phyloP scores from a whole-genome alignment of 2,329 filamentous ascomycete genomes.

The Neofusicoccum sp. region DNA sequence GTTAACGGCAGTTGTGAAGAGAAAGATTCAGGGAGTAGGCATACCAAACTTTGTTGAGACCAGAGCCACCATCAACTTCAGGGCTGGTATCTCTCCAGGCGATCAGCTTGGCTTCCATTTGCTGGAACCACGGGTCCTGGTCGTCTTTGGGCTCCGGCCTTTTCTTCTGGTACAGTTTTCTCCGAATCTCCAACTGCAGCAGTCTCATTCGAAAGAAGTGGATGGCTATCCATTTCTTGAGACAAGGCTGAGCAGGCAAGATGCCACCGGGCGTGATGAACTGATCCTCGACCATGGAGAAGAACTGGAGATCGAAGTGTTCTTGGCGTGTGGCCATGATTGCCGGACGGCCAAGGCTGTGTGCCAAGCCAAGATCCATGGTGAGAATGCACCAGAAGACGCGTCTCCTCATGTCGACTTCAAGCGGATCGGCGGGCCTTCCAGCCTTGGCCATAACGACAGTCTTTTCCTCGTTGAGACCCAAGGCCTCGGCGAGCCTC shows the following conservation, averaged over 20 bases:
- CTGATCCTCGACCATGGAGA: conserved; percentile 76
- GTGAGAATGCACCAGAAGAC: conserved; percentile 84
- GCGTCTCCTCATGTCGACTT: conserved; percentile 84
- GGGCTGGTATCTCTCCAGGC: conserved; percentile 78
- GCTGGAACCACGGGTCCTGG: conserved; percentile 79
- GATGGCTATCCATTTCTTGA: conserved; percentile 84
- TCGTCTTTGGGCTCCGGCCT: conserved; percentile 73
- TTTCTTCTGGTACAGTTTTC: conserved; percentile 83
- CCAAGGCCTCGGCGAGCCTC: conserved; percentile 83
- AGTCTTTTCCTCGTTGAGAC: conserved; percentile 84
- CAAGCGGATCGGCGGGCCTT: conserved; percentile 64
- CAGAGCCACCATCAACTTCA: conserved; percentile 63
- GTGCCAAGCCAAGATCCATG: conserved; percentile 85
- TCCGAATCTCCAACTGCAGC: conserved; percentile 81
- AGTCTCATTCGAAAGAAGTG: conserved; percentile 92
- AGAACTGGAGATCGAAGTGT: conserved; percentile 81
- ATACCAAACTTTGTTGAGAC: conserved; percentile 82
- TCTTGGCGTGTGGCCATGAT: conserved; percentile 81
- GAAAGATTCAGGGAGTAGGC: conserved; percentile 36
- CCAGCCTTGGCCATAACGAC: conserved; percentile 64
- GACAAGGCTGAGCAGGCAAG: conserved; percentile 65
- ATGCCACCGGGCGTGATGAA: conserved; percentile 79
- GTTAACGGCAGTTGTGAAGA: not conserved
- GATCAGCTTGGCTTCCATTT: conserved; percentile 75
- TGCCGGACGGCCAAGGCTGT: conserved; percentile 82